phyloP scores from a whole-genome alignment of 768 basidiomycete species.

The Coprinopsis cinerea region DNA sequence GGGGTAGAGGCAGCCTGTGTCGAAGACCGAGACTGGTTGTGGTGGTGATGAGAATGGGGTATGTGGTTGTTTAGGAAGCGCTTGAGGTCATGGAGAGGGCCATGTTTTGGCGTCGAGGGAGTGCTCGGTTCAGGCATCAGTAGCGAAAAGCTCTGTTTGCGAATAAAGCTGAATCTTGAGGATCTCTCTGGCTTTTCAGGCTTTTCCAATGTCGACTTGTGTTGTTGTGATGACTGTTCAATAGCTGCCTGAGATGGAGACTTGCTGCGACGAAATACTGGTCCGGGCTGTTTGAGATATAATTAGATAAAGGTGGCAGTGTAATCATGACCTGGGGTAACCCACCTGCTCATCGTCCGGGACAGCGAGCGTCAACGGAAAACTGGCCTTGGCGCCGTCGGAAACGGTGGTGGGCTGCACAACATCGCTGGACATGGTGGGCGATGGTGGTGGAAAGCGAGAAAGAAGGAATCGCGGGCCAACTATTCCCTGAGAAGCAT shows the following conservation, averaged over 20 bases:
- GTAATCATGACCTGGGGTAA: background rate
- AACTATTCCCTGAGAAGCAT: background rate
- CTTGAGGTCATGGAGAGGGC: slow-evolving; percentile 87
- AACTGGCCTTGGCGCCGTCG: background rate
- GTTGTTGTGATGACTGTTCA: slow-evolving; percentile 12
- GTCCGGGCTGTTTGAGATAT: slow-evolving; percentile 7
- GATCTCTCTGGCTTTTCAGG: slow-evolving; percentile 7
- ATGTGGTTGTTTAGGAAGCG: slow-evolving; percentile 94
- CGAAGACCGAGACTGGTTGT: slow-evolving; percentile 23
- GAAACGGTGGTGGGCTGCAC: background rate
- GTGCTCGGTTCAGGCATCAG: slow-evolving; percentile 13
- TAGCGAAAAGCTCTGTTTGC: slow-evolving; percentile 18
- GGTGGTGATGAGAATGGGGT: slow-evolving; percentile 49
- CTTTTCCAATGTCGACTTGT: slow-evolving; percentile 5
- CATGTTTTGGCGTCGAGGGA: slow-evolving; percentile 37
- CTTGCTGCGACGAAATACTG: slow-evolving; percentile 3
- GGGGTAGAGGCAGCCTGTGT: slow-evolving; percentile 17
- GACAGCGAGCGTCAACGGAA: background rate
- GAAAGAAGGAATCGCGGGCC: background rate
- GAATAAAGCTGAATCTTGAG: slow-evolving; percentile 20
- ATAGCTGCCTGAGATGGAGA: slow-evolving; percentile 2
- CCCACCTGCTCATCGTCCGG: background rate
- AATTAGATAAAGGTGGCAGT: slow-evolving; percentile 6
- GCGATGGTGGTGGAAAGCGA: slow-evolving; percentile 1
- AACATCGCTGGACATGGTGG: background rate